Percentiles rank a stretch among this genome's conserved stretches.
Evolutionary conservation across 192 early-diverging fungal genomes (phyloP).

Genomic region (Martensiomyces pterosporus): DNA sequence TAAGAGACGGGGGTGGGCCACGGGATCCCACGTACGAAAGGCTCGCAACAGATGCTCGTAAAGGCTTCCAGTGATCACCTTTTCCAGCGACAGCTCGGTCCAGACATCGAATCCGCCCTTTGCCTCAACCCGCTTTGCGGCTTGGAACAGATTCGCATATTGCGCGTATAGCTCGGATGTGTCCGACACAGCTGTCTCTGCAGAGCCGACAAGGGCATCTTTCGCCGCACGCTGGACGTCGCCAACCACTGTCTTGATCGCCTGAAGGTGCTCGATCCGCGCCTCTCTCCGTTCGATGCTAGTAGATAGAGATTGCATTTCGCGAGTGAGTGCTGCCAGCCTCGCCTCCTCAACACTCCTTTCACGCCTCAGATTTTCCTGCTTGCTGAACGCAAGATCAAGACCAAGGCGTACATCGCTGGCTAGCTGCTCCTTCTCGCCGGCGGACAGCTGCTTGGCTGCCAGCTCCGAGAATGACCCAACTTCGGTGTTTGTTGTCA

Average conservation of each 20-base stretch:
- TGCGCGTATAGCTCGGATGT: slow-evolving; percentile 11
- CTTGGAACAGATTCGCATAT: slow-evolving; percentile 8
- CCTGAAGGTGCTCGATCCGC: slow-evolving; percentile 17
- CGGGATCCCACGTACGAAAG: slow-evolving; percentile 24
- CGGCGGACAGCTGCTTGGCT: slow-evolving; percentile 13
- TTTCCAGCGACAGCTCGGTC: slow-evolving; percentile 36
- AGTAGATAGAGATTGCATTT: slow-evolving; percentile 8
- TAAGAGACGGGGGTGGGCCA: slow-evolving; percentile 4
- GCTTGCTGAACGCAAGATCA: slow-evolving; percentile 24
- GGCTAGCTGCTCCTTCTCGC: slow-evolving; percentile 22
- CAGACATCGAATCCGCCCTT: slow-evolving; percentile 28
- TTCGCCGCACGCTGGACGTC: slow-evolving; percentile 2
- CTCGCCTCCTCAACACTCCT: slow-evolving; percentile 2
- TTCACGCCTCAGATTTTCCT: slow-evolving; percentile 28
- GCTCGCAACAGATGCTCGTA: slow-evolving; percentile 8
- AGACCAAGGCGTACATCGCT: slow-evolving; percentile 38
- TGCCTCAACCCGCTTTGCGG: slow-evolving; percentile 7
- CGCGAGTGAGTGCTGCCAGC: not conserved
- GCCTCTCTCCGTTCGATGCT: slow-evolving; percentile 7
- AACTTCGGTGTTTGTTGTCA: slow-evolving; percentile 31
- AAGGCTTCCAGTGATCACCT: slow-evolving; percentile 15
- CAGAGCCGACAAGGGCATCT: not conserved
- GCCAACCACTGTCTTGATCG: slow-evolving; percentile 13
- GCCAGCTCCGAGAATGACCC: slow-evolving; percentile 33
- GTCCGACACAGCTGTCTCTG: not conserved